Conservation (phyloP, 805 yeast genomes). For the Cyberlindnera xishuangbannaensis region DNA sequence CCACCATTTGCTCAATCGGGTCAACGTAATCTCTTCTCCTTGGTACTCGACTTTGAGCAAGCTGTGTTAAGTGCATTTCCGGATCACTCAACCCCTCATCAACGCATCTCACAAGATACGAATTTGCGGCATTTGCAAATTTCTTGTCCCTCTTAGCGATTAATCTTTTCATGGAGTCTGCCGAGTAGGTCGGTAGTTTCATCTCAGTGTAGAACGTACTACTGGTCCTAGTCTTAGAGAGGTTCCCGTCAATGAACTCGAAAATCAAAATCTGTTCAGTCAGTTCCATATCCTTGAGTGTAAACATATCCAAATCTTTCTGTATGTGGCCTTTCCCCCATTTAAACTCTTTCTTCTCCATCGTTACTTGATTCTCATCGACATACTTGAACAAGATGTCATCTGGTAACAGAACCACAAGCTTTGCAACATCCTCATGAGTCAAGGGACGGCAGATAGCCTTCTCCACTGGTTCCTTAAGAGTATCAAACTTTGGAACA, state of each 20-base stretch:
- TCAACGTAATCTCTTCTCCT: conserved; percentile 44
- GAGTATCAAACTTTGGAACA: conserved; percentile 47
- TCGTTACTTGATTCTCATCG: conserved; percentile 62
- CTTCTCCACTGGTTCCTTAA: conserved; percentile 47
- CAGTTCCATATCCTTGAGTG: conserved; percentile 35
- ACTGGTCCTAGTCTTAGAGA: conserved; percentile 43
- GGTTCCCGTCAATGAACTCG: conserved; percentile 68
- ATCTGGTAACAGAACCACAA: conserved; percentile 57
- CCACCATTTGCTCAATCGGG: conserved; percentile 55
- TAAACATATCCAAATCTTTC: conserved; percentile 47
- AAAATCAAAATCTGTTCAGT: conserved; percentile 58
- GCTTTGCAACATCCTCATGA: conserved; percentile 54
- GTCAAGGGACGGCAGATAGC: conserved; percentile 40
- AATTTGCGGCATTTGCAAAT: conserved; percentile 37
- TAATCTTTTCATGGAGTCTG: conserved; percentile 53
- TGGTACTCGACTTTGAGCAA: conserved; percentile 41
- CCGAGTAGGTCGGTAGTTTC: conserved; percentile 43
- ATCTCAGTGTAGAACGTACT: conserved; percentile 38
- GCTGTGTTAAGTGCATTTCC: conserved; percentile 31
- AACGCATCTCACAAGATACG: conserved; percentile 31
- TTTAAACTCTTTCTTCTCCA: conserved; percentile 32
- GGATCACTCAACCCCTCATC: conserved; percentile 32
- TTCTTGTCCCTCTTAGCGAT: conserved; percentile 51
- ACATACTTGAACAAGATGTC: conserved; percentile 70
- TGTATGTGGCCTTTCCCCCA: conserved; percentile 47